phyloP scores from a whole-genome alignment of 164 flowering plant species.

The Kalanchoe fedtschenkoi region DNA sequence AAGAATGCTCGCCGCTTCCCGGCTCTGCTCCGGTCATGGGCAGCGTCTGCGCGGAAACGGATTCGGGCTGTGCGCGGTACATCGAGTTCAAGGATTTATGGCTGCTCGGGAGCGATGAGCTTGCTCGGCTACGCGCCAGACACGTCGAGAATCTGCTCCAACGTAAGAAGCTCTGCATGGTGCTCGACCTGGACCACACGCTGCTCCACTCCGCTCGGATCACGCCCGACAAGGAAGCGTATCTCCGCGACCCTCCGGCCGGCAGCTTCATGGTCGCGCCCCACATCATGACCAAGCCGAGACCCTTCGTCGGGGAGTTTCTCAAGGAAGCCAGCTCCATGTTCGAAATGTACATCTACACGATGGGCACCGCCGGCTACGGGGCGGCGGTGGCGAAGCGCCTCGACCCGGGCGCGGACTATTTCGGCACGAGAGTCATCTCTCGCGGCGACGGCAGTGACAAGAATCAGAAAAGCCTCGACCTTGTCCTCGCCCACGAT shows the following conservation, averaged over 20 bases:
- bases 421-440: conserved; percentile 53
- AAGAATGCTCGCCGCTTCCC: too few relatives aligned
- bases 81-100: too few relatives aligned
- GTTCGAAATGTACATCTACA: conserved; percentile 81
- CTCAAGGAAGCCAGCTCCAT: conserved; percentile 61
- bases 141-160: conserved; percentile 47
- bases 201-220: conserved; percentile 66
- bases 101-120: conserved; percentile 54
- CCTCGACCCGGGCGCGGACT: conserved; percentile 54
- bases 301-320: conserved; percentile 67
- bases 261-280: too few relatives aligned
- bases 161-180: conserved; percentile 48
- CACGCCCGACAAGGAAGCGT: too few relatives aligned
- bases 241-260: too few relatives aligned
- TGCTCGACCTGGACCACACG: conserved; percentile 83
- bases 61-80: too few relatives aligned
- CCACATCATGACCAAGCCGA: conserved; percentile 62
- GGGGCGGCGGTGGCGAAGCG: conserved; percentile 65
- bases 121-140: conserved; percentile 40
- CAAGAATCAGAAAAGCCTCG: conserved; percentile 78
- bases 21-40: too few relatives aligned
- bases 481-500: conserved; percentile 69
- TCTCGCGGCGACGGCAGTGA: conserved; percentile 53
- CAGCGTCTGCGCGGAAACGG: too few relatives aligned
- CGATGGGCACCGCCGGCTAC: conserved; percentile 71